phyloP scores from a whole-genome alignment of 495 filamentous ascomycete genomes.

The Trichoderma virens region DNA sequence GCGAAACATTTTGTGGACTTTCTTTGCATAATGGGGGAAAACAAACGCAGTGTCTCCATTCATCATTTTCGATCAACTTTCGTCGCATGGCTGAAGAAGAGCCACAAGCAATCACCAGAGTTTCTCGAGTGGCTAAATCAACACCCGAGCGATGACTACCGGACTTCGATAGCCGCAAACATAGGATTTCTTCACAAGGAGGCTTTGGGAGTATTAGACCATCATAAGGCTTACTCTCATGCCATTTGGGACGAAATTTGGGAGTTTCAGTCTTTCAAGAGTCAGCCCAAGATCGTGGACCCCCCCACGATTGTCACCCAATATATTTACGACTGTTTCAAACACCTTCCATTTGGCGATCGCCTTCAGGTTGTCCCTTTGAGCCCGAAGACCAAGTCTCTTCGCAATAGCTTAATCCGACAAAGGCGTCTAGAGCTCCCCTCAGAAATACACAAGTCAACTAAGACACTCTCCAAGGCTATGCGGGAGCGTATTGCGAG shows the following conservation, averaged over 20 bases:
- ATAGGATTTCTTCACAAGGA: conserved; percentile 59
- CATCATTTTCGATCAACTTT: conserved; percentile 49
- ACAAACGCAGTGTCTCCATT: conserved; percentile 32
- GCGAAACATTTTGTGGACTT: conserved; percentile 63
- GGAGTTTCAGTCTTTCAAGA: conserved; percentile 8
- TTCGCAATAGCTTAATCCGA: conserved; percentile 3
- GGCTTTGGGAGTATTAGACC: conserved; percentile 29
- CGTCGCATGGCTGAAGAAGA: conserved; percentile 39
- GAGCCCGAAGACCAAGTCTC: not conserved
- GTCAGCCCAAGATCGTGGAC: conserved; percentile 13
- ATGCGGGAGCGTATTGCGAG: not conserved
- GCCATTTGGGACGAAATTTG: conserved; percentile 37
- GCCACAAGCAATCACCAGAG: conserved; percentile 26
- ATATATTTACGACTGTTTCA: conserved; percentile 56
- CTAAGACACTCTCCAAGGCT: not conserved
- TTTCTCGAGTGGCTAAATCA: conserved; percentile 44
- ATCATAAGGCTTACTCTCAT: conserved; percentile 22
- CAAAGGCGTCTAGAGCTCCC: not conserved
- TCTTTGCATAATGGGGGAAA: conserved; percentile 25
- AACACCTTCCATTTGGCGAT: conserved; percentile 50
- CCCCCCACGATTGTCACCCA: conserved; percentile 57
- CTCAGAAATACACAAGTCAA: not conserved
- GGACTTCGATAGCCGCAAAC: conserved; percentile 46
- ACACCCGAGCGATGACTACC: conserved; percentile 47
- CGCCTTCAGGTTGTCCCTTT: conserved; percentile 28